phyloP scores from a whole-genome alignment of 2,329 filamentous ascomycete species.

The Venturia pyrina region DNA sequence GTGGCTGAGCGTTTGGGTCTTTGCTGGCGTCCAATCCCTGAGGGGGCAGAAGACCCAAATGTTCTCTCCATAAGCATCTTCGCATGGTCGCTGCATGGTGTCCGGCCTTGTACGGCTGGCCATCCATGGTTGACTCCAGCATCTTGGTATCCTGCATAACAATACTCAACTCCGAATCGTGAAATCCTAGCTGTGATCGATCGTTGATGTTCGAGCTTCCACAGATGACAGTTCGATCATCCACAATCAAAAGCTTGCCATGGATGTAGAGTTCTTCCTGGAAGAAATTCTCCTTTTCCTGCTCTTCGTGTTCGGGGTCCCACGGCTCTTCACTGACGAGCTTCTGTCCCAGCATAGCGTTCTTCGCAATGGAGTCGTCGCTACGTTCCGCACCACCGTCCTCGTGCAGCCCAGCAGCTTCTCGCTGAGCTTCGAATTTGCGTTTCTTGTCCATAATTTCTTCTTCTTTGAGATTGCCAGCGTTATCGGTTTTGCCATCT shows the following conservation, averaged over 20 bases:
- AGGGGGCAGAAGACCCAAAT: constrained; percentile 69
- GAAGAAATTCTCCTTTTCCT: constrained; percentile 79
- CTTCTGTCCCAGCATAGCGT: constrained; percentile 66
- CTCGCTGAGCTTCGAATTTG: constrained; percentile 35
- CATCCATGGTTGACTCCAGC: constrained; percentile 67
- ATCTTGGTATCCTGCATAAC: constrained; percentile 75
- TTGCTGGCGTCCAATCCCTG: constrained; percentile 57
- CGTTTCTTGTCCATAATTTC: constrained; percentile 36
- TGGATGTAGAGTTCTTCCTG: constrained; percentile 97
- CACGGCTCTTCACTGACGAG: constrained; percentile 60
- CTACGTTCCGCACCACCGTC: constrained; percentile 34
- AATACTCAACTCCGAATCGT: constrained; percentile 85
- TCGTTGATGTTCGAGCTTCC: constrained; percentile 90
- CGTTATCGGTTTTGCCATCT: constrained; percentile 22
- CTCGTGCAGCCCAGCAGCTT: constrained; percentile 29
- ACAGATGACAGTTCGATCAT: constrained; percentile 77
- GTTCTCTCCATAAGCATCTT: constrained; percentile 80
- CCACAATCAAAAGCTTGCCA: constrained; percentile 79
- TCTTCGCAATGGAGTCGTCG: constrained; percentile 60
- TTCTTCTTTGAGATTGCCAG: constrained; percentile 28
- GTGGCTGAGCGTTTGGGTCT: constrained; percentile 67
- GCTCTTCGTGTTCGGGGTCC: constrained; percentile 60
- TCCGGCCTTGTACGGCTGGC: constrained; percentile 65
- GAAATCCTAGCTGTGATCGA: constrained; percentile 73
- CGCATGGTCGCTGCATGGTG: constrained; percentile 73